Base-by-base conservation (phyloP, 352 stramenopile genomes). In the Ochromonadaceae sp. region DNA sequence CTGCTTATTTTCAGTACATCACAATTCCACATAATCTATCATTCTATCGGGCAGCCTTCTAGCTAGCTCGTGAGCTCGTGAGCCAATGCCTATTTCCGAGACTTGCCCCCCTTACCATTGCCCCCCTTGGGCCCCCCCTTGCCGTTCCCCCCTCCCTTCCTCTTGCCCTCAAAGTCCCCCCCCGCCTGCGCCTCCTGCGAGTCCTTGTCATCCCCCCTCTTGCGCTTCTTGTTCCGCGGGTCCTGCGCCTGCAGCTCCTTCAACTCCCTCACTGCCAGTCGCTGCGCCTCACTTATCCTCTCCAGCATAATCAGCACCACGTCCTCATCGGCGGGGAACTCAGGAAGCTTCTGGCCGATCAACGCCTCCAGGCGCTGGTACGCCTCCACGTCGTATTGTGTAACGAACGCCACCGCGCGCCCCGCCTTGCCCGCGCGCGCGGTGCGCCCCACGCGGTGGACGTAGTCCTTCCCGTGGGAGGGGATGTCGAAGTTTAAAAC, bases 401-500 rank as follows among this genome's bases (percentile, higher is more conserved):
- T 99, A 1, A 99, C 92, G 69, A 98, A 93, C 20, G 89, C 96
- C 63, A 98, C 83, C 0, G 92, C 86, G 20, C 85, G 80, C 40
- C 95, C 95, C 17, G 86, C 85, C 46, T 86, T 76, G 41, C 94
- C 94, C 36, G 92, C 93, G 71, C 94, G 81, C 3, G 92, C 94
- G 3, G 94, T 99, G 57, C 94, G 82, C 22, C 94, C 94, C 0
- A 98, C 91, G 35, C 94, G 80, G 72, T 99, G 92, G 2, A 99
- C 95, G 75, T 99, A 99, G 74, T 98, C 91, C 73, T 99, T 98
- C 28, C 87, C 90, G 73, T 98, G 86, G 28, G 80, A 91, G 9
- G 95, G 93, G 48, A 99, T 92, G 76, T 99, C 93, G 77, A 95
- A 98, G 73, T 99, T 98, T 59, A 99, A 83, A 17, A 99, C 93